Evolutionary conservation across 176 grass and related monocot species (phyloP), one percentile per base, ranked within the genome.

Genomic region (Poa annua): DNA sequence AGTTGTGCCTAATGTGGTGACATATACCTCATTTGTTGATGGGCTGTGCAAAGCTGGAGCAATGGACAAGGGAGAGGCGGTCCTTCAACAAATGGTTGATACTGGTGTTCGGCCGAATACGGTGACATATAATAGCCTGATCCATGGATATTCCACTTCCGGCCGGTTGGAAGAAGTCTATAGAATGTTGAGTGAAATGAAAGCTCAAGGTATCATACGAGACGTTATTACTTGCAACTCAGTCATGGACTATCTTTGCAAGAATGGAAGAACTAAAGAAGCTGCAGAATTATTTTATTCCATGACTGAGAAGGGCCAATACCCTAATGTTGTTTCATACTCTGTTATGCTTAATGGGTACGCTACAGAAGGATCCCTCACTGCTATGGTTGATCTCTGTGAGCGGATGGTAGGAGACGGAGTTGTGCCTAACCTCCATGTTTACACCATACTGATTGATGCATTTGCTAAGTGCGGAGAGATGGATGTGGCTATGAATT

Each of bases 121-220:
- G 10, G 6, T n/a, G 33, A 86, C 11, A 11, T 86, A 83, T 53
- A 81, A 0, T 56, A 65, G 21, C 63, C 14, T 83, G 5, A 86
- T 90, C 29, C 16, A 83, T 38, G 84, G 64, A 68, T 38, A 57
- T 65, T 83, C n/a, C 15, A 16, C 41, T 66, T 35, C 20, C 4
- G 49, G 77, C 2, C 10, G 72, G 62, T 63, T 19, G 47, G 22
- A 68, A 12, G 44, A 80, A 3, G 66, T 47, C 0, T 20, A 36
- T 45, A 55, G 41, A 35, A 6, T 82, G 26, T 86, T 86, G 41
- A 66, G 60, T 14, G 63, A 82, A 35, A 89, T 89, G 83, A 52
- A 17, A 17, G 49, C 19, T 29, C n/a, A 10, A 26, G 83, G 78
- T 44, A 4, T 77, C 62, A 19, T n/a, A 45, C 71, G 78, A 38